Base-by-base conservation (phyloP, 1,284 basidiomycete species). In the Cystobasidiaceae sp. region DNA sequence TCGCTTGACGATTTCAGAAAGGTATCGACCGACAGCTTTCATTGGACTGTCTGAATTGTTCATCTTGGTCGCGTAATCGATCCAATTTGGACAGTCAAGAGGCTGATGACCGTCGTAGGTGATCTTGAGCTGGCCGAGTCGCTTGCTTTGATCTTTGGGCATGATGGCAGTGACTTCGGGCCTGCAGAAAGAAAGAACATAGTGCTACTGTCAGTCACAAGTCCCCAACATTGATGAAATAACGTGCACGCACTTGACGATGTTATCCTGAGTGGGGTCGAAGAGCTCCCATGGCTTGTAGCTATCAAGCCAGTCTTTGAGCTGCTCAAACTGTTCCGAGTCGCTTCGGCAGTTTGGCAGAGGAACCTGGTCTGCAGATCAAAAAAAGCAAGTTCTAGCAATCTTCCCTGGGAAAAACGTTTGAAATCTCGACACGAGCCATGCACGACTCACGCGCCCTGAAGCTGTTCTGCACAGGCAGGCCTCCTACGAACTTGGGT, bases 61-160 rank as follows among this genome's bases (percentile, higher is more conserved):
- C 68, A 82, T 82, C 65, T 83, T 73, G 30, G 9, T 69, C 7
- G 79, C 80, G 60, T 83, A 82, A 0, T 79, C 65, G 67, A 79
- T 79, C 87, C 89, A 92, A 21, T 85, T 79, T n/a, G 87, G 87
- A 1, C 86, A 80, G 25, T 80, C 74, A 33, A 91, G 80, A 0
- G 84, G 83, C 32, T 77, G 75, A 74, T 86, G 87, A 0, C 80
- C 82, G 23, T 81, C 81, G 74, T 87, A 88, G 1, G 83, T 81
- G 72, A 89, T 86, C 43, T 84, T 82, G 70, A 81, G 78, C 76
- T 83, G 82, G 0, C 88, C 88, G 25, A 89, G 79, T 67, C 82
- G 83, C 75, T 85, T 83, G 56, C 79, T 77, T 17, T 76, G 72
- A 17, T 75, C 74, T 60, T 81, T 77, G 0, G 88, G 87, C 21